Conservation (phyloP, 1,284 basidiomycete species). For the Ustilago esculenta region DNA sequence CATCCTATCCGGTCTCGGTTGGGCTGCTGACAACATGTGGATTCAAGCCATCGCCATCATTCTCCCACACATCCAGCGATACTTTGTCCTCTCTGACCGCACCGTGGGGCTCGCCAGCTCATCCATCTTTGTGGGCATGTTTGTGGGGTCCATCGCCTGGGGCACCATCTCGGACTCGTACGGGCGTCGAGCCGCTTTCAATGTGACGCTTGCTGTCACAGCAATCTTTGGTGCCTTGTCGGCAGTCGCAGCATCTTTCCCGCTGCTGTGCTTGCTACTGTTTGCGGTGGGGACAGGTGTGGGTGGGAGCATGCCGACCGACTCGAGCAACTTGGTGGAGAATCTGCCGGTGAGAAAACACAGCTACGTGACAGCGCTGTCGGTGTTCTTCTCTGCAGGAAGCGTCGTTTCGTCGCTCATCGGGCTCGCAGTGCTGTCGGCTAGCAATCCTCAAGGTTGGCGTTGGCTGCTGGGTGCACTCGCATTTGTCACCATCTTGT, state of each 20-base stretch:
- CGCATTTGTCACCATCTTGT: slow-evolving; percentile 75
- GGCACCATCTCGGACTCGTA: slow-evolving; percentile 67
- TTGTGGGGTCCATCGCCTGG: slow-evolving; percentile 81
- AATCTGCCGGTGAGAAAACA: slow-evolving; percentile 90
- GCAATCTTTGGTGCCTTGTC: slow-evolving; percentile 86
- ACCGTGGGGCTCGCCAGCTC: slow-evolving; percentile 80
- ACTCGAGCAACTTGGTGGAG: slow-evolving; percentile 91
- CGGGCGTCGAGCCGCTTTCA: slow-evolving; percentile 88
- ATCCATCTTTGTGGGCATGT: slow-evolving; percentile 91
- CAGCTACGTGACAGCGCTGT: slow-evolving; percentile 92
- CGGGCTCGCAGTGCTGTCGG: slow-evolving; percentile 48
- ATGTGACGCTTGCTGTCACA: slow-evolving; percentile 88
- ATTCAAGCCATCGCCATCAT: slow-evolving; percentile 78
- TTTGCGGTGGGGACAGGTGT: slow-evolving; percentile 92
- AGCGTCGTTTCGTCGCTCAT: slow-evolving; percentile 45
- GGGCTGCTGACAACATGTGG: slow-evolving; percentile 66
- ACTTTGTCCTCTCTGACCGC: slow-evolving; percentile 73
- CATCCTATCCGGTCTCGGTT: slow-evolving; percentile 59
- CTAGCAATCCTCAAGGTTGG: slow-evolving; percentile 35
- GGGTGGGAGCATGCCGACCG: slow-evolving; percentile 85
- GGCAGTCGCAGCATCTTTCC: slow-evolving; percentile 79
- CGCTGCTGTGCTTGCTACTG: slow-evolving; percentile 77
- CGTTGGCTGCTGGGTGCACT: slow-evolving; percentile 44
- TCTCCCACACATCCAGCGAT: slow-evolving; percentile 87
- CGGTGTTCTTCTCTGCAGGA: slow-evolving; percentile 74